These are phyloP conservation scores for Chlamydomonas reinhardtii DNA, from an alignment of 163 green algal genomes.

Conservation along the genomic window DNA sequence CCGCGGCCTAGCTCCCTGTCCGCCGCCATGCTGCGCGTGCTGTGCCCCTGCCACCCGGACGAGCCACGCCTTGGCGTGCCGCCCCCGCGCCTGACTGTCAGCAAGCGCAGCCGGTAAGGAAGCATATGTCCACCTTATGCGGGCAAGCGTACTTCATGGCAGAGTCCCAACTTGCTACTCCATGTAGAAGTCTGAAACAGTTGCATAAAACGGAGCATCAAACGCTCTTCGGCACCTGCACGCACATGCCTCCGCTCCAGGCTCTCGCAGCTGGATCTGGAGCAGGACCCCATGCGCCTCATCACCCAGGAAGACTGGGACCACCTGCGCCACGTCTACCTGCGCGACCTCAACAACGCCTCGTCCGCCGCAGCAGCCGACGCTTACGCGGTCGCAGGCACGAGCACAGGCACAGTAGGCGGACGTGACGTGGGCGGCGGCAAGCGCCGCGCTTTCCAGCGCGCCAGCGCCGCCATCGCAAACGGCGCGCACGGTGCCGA, in stretches of 20 bases:
- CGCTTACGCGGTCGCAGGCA: too few relatives aligned
- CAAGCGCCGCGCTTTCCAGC: too few relatives aligned
- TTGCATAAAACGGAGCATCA: too few relatives aligned
- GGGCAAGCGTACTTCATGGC: too few relatives aligned
- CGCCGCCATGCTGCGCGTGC: slow-evolving; percentile 12
- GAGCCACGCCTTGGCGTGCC: slow-evolving; percentile 15
- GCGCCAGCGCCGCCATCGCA: neutral
- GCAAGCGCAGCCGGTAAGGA: slow-evolving; percentile 30
- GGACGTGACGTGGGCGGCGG: too few relatives aligned
- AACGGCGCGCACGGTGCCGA: neutral
- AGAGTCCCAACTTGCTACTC: too few relatives aligned
- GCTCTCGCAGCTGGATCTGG: slow-evolving; percentile 8
- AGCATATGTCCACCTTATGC: too few relatives aligned
- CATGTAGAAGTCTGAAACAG: too few relatives aligned
- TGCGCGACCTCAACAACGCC: too few relatives aligned
- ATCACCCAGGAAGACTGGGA: slow-evolving; percentile 13
- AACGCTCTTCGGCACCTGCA: too few relatives aligned
- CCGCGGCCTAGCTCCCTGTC: slow-evolving; percentile 3
- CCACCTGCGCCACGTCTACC: neutral
- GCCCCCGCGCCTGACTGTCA: neutral
- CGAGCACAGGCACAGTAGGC: too few relatives aligned
- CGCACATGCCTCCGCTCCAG: neutral
- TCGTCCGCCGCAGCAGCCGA: too few relatives aligned
- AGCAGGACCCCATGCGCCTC: slow-evolving; percentile 11
- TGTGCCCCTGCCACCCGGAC: slow-evolving; percentile 44